Percentiles rank a stretch among this genome's conserved stretches.
Evolutionary conservation across 305 asterid genomes (phyloP).

Genomic region (Plantago lanceolata): DNA sequence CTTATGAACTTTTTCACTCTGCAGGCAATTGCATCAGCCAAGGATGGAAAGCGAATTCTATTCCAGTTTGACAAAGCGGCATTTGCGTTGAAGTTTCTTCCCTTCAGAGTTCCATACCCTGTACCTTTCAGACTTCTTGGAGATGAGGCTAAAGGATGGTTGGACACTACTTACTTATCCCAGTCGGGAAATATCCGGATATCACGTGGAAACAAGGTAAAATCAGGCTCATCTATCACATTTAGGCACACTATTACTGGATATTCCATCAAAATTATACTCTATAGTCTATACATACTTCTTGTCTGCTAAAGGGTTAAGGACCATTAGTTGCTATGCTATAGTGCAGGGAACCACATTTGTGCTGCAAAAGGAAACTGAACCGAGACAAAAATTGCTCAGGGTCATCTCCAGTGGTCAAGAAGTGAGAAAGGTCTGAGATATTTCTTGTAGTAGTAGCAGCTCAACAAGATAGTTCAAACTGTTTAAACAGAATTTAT

Average conservation of each 20-base stretch:
- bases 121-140: slow-evolving; percentile 91
- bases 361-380: slow-evolving; percentile 88
- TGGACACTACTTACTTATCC: slow-evolving; percentile 86
- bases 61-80: slow-evolving; percentile 91
- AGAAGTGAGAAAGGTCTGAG: slow-evolving; percentile 54
- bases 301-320: slow-evolving; percentile 33
- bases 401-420: slow-evolving; percentile 54
- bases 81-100: slow-evolving; percentile 69
- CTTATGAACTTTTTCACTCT: slow-evolving; percentile 17
- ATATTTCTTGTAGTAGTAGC: not conserved
- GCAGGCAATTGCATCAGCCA: slow-evolving; percentile 68
- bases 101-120: slow-evolving; percentile 89
- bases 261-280: not conserved
- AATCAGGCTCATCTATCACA: not conserved
- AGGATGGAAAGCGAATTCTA: slow-evolving; percentile 65
- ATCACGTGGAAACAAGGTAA: slow-evolving; percentile 90
- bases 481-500: not conserved
- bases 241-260: slow-evolving; percentile 2
- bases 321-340: slow-evolving; percentile 41
- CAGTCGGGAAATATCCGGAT: slow-evolving; percentile 77
- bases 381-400: slow-evolving; percentile 65
- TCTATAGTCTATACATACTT: not conserved
- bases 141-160: slow-evolving; percentile 98
- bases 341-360: slow-evolving; percentile 97
- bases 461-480: not conserved